These are phyloP conservation scores for Tulasnella sp. DNA, from an alignment of 768 basidiomycete genomes.

Conservation along the genomic window DNA sequence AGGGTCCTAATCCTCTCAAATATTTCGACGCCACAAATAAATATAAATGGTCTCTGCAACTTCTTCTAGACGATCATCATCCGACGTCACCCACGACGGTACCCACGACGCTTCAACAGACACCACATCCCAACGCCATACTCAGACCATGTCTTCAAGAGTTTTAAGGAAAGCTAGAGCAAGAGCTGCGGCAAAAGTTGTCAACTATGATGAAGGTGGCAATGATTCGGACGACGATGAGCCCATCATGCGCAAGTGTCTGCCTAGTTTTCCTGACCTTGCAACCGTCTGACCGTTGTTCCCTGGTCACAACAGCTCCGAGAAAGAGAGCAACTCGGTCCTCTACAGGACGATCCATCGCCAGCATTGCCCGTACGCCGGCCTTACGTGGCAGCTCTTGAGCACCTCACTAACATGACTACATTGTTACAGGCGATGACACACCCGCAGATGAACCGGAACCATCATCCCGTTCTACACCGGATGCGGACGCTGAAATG, in stretches of 20 bases:
- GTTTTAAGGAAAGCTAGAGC: slow-evolving; percentile 27
- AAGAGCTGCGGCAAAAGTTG: slow-evolving; percentile 6
- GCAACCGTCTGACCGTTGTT: not conserved
- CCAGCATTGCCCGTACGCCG: not conserved
- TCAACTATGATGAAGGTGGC: slow-evolving; percentile 23
- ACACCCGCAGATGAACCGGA: slow-evolving; percentile 9
- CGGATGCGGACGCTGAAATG: slow-evolving; percentile 12
- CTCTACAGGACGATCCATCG: slow-evolving; percentile 19
- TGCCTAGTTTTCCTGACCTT: not conserved
- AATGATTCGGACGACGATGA: slow-evolving; percentile 26
- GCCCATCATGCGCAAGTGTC: not conserved
- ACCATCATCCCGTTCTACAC: not conserved
- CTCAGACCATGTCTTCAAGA: slow-evolving; percentile 9
- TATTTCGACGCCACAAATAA: slow-evolving; percentile 9
- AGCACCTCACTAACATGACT: not conserved
- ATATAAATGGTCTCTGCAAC: not conserved
- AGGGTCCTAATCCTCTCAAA: not conserved
- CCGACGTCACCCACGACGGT: not conserved
- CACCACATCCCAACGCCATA: not conserved
- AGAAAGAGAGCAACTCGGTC: slow-evolving; percentile 31
- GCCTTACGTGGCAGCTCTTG: slow-evolving; percentile 22
- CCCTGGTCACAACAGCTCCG: not conserved
- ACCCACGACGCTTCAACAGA: not conserved
- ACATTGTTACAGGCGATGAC: slow-evolving; percentile 7
- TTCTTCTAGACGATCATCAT: not conserved